phyloP scores from a whole-genome alignment of 208 protist species.

The Leishmania lainsoni region DNA sequence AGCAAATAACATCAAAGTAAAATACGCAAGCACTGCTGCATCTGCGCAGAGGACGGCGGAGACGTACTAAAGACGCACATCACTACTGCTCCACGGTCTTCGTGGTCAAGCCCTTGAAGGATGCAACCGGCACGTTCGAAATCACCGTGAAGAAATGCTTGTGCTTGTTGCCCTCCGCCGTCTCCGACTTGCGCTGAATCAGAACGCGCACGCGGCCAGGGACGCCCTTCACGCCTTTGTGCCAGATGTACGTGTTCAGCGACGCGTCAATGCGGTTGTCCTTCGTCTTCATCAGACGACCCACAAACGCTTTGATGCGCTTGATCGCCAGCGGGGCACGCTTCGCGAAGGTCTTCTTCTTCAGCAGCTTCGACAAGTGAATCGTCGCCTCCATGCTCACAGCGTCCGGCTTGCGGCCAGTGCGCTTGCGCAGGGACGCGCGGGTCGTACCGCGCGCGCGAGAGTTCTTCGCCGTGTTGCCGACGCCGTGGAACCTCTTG shows the following conservation, averaged over 20 bases:
- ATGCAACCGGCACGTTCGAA: conserved; percentile 83
- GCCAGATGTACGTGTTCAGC: conserved; percentile 98
- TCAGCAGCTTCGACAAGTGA: conserved; percentile 97
- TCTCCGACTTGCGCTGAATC: conserved; percentile 89
- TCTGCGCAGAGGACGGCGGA: too few relatives aligned
- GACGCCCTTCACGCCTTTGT: conserved; percentile 94
- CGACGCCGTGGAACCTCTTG: conserved; percentile 87
- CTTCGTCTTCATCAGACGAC: conserved; percentile 96
- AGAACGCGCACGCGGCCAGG: conserved; percentile 96
- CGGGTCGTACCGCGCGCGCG: conserved; percentile 83
- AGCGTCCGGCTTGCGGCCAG: conserved; percentile 83
- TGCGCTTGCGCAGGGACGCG: conserved; percentile 82
- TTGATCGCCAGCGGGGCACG: conserved; percentile 96
- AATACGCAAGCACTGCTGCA: too few relatives aligned
- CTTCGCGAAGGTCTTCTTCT: conserved; percentile 97
- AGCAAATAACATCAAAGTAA: background rate
- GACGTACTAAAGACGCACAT: background rate
- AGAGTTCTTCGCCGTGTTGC: conserved; percentile 87
- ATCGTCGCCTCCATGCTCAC: conserved; percentile 97
- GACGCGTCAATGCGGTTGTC: conserved; percentile 97
- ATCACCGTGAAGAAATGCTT: conserved; percentile 93
- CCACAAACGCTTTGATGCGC: conserved; percentile 95
- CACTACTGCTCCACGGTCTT: conserved; percentile 77
- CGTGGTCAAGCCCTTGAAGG: conserved; percentile 88
- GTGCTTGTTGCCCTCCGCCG: conserved; percentile 77